Base-by-base conservation (phyloP, 371 early-diverging fungal genomes). In the Phascolomyces articulosus region DNA sequence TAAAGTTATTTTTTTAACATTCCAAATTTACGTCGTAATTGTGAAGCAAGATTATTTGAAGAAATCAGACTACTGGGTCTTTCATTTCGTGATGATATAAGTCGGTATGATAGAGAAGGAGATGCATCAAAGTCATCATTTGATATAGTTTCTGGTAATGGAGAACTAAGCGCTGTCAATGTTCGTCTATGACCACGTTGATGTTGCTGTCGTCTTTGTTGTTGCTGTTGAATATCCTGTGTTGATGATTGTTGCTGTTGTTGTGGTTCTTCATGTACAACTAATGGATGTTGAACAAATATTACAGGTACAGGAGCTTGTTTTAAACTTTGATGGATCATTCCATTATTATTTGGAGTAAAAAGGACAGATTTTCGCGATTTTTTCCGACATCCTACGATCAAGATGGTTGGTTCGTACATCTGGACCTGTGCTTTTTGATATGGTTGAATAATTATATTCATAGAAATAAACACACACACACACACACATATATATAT, bases 371-470 rank as follows among this genome's bases (percentile, higher is more conserved):
- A 26, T 40, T 40, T 62, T 26, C 55, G 26, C n/a, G 28, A 11
- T 20, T 60, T 60, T 55, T 62, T 62, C 34, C 55, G 21, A 16
- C 48, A 62, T 24, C 63, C 63, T 4, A 62, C 66, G 34, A 66
- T 56, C 41, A 66, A 40, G 21, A 66, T 55, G 13, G 60, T 60
- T 13, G 66, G 66, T 16, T 66, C 60, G 40, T 66, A 60, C 55
- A 66, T 28, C 26, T 66, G 66, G 20, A 60, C 60, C 66, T 66
- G 60, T 26, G 55, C 55, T 55, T 47, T 27, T 65, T 18, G 13
- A 16, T 21, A 23, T 29, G n/a, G n/a, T n/a, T n/a, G n/a, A n/a
- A n/a, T n/a, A n/a, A n/a, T n/a, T n/a, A 53, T 24, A 53, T 4
- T 26, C n/a, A 26, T 53, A 24, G 24, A 40, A 40, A 40, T 7